Conservation (phyloP, 768 basidiomycete species). For the Rhizopogon salebrosus region DNA sequence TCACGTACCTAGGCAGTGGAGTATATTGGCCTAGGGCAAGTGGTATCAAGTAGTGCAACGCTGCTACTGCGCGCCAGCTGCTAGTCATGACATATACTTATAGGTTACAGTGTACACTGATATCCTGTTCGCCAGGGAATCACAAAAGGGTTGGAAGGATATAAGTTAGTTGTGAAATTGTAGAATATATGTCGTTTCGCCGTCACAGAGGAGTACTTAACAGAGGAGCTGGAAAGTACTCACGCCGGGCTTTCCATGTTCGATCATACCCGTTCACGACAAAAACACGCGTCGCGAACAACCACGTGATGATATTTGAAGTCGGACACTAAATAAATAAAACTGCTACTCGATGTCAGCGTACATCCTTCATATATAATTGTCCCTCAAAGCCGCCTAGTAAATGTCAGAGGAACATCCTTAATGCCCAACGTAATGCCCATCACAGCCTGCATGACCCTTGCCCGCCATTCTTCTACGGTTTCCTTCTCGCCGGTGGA, state of each 20-base stretch:
- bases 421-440: conserved; percentile 11
- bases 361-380: neutral
- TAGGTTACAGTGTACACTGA: neutral
- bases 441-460: conserved; percentile 16
- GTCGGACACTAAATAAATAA: no score
- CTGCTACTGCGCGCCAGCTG: neutral
- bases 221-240: no score
- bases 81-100: conserved; percentile 7
- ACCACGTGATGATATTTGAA: no score
- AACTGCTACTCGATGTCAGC: no score
- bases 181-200: no score
- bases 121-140: neutral
- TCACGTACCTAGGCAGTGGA: conserved; percentile 21
- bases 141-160: neutral
- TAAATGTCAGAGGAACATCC: conserved; percentile 18
- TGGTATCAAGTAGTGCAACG: conserved; percentile 10
- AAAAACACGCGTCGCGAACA: no score
- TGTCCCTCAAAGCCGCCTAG: conserved; percentile 9
- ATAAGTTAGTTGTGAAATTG: conserved; percentile 12
- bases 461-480: conserved; percentile 17
- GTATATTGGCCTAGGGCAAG: conserved; percentile 16
- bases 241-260: no score
- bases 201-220: no score
- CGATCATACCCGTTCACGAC: no score
- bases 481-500: conserved; percentile 11